A percentile compares a stretch with the other conserved stretches of the same genome.
Conservation (phyloP, 2,329 filamentous ascomycete genomes). For the Colletotrichum scovillei region DNA sequence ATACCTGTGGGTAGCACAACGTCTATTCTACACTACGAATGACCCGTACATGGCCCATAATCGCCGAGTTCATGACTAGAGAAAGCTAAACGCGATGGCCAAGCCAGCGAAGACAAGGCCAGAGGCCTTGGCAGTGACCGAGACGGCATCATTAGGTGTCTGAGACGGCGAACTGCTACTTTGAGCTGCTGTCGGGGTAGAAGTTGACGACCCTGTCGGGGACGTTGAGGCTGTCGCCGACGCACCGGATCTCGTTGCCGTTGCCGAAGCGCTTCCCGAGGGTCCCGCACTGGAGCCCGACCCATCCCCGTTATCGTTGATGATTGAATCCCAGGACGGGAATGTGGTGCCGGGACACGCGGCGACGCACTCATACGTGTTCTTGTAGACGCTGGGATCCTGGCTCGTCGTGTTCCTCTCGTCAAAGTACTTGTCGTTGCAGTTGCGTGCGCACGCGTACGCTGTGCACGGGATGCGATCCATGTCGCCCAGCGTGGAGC, state of each 20-base stretch:
- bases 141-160: neutral
- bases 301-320: neutral
- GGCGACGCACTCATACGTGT: constrained; percentile 21
- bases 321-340: constrained; percentile 7
- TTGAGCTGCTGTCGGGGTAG: neutral
- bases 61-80: neutral
- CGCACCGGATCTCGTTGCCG: neutral
- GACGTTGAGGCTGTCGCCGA: neutral
- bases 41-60: too few species aligned
- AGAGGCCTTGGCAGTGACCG: neutral
- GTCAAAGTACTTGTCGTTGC: constrained; percentile 24
- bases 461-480: constrained; percentile 29
- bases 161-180: neutral
- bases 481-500: constrained; percentile 3
- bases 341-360: constrained; percentile 8
- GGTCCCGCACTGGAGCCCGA: neutral
- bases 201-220: neutral
- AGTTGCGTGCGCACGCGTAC: constrained; percentile 30
- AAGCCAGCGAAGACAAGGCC: neutral
- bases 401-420: constrained; percentile 1
- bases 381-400: neutral
- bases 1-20: too few species aligned
- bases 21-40: too few species aligned
- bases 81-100: too few species aligned
- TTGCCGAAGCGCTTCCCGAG: neutral